These are phyloP conservation scores for Phragmites australis DNA, from an alignment of 176 grass and related monocot species.

Conservation along the genomic window DNA sequence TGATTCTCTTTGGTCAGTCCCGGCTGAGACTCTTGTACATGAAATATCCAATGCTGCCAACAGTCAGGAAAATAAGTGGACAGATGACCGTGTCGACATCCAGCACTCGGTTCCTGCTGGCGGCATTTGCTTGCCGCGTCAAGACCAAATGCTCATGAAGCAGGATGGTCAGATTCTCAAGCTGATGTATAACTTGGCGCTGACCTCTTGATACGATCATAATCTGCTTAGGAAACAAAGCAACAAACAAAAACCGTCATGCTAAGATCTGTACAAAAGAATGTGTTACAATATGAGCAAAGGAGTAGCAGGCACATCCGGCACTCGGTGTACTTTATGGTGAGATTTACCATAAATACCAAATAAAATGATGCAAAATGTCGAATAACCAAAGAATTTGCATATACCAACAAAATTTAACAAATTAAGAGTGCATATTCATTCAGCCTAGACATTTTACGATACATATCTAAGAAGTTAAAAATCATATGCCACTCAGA, in stretches of 20 bases:
- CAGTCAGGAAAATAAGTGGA: conserved; percentile 54
- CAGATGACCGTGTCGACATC: conserved; percentile 49
- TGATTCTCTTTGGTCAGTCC: conserved; percentile 44
- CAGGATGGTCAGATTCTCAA: conserved; percentile 74
- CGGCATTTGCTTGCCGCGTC: conserved; percentile 44
- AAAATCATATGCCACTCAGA: background rate
- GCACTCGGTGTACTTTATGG: background rate
- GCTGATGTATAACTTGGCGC: conserved; percentile 82
- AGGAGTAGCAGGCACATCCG: background rate
- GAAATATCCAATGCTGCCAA: conserved; percentile 59
- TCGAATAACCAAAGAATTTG: background rate
- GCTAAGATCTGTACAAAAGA: conserved; percentile 12
- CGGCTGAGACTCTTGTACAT: conserved; percentile 52
- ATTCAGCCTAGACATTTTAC: background rate
- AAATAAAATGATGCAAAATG: background rate
- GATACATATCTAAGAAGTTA: background rate
- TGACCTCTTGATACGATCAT: conserved; percentile 72
- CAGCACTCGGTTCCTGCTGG: conserved; percentile 36
- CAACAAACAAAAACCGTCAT: conserved; percentile 12
- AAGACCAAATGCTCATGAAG: conserved; percentile 68
- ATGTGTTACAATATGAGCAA: background rate
- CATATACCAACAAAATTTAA: background rate
- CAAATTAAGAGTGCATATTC: background rate
- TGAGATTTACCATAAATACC: background rate
- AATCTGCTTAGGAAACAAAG: conserved; percentile 55